These are phyloP conservation scores for Podospora bellae-mahoneyi DNA, from an alignment of 495 filamentous ascomycete genomes.

Conservation along the genomic window DNA sequence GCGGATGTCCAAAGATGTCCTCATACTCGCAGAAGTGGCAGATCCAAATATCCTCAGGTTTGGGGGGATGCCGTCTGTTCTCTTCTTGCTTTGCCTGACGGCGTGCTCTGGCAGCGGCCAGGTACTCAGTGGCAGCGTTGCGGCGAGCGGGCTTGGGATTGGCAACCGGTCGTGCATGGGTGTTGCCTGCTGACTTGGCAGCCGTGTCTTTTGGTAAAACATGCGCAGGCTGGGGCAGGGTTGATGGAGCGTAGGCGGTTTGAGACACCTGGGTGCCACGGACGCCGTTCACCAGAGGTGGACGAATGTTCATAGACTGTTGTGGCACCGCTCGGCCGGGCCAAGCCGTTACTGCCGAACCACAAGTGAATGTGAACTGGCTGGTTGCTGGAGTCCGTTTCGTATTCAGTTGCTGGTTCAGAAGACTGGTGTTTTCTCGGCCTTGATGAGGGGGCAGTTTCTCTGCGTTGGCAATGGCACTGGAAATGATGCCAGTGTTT, in stretches of 20 bases:
- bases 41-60: conserved; percentile 79
- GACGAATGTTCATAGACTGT: conserved; percentile 13
- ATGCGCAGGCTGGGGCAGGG: conserved; percentile 8
- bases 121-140: conserved; percentile 22
- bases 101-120: conserved; percentile 36
- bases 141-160: conserved; percentile 22
- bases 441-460: conserved; percentile 60
- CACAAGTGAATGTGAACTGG: conserved; percentile 90
- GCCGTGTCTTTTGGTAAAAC: conserved; percentile 15
- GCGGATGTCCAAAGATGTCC: conserved; percentile 76
- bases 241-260: conserved; percentile 5
- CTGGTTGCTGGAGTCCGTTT: conserved; percentile 62
- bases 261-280: conserved; percentile 18
- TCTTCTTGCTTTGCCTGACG: conserved; percentile 45
- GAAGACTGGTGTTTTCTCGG: conserved; percentile 69
- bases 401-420: conserved; percentile 63
- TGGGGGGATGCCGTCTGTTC: conserved; percentile 73
- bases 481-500: conserved; percentile 77
- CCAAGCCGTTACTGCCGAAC: conserved; percentile 53
- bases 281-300: conserved; percentile 20
- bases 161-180: conserved; percentile 8
- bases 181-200: conserved; percentile 12
- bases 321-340: conserved; percentile 33
- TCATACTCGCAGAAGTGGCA: conserved; percentile 93
- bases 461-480: conserved; percentile 85